Evolutionary conservation across 2,329 filamentous ascomycete species (phyloP).

Genomic region (Apiospora malaysiana): DNA sequence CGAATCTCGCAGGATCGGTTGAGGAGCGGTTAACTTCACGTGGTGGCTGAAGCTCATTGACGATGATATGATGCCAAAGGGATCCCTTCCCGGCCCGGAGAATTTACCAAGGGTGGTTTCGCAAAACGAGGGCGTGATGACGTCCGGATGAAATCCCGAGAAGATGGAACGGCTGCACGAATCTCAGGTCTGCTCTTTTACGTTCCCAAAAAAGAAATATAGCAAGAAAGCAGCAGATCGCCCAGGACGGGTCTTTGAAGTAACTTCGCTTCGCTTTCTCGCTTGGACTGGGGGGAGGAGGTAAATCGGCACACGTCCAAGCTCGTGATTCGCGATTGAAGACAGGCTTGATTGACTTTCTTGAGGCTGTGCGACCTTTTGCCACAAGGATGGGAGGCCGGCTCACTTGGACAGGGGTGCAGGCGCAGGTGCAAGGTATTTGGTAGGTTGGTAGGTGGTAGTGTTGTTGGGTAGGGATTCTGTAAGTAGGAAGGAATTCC

Average conservation of each 20-base stretch:
- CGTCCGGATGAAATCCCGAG: neutral
- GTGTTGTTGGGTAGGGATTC: neutral
- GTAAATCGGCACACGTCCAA: conserved; percentile 19
- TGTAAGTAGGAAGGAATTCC: conserved; percentile 6
- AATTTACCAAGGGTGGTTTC: neutral
- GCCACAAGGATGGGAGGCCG: conserved; percentile 15
- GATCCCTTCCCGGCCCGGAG: conserved; percentile 2
- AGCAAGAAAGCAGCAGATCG: conserved; percentile 13
- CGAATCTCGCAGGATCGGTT: conserved; percentile 7
- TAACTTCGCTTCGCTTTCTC: conserved; percentile 6
- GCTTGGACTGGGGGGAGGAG: conserved; percentile 15
- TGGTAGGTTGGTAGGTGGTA: no score
- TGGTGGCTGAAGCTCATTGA: conserved; percentile 26
- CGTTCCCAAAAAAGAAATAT: neutral
- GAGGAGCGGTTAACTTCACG: neutral
- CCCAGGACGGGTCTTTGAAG: neutral
- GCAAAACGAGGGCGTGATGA: neutral
- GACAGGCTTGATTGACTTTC: conserved; percentile 23
- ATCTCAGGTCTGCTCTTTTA: neutral
- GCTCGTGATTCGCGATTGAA: conserved; percentile 26
- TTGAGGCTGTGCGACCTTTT: conserved; percentile 25
- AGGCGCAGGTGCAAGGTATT: conserved; percentile 1
- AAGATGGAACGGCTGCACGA: neutral
- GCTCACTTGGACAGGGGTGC: conserved; percentile 5
- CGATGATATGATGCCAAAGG: conserved; percentile 13